Conservation (phyloP, 2,329 filamentous ascomycete species). For the Sarocladium kiliense region DNA sequence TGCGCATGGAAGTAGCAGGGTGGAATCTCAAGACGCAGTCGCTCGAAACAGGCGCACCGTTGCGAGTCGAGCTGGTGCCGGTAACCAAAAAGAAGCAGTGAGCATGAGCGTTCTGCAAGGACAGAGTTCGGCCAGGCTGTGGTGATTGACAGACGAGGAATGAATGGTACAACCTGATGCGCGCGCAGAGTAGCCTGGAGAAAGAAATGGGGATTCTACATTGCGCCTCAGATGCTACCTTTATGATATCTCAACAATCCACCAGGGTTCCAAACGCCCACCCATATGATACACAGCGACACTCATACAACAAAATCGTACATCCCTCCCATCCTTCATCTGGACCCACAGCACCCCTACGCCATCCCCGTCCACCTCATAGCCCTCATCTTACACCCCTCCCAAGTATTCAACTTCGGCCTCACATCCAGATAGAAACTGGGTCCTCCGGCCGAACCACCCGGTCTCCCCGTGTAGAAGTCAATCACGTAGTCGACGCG, state of each 20-base stretch:
- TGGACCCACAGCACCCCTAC: constrained; percentile 28
- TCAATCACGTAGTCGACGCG: constrained; percentile 95
- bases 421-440: constrained; percentile 66
- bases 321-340: too few relatives aligned
- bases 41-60: constrained; percentile 31
- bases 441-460: constrained; percentile 22
- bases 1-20: constrained; percentile 20
- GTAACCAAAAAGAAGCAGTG: constrained; percentile 21
- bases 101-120: too few relatives aligned
- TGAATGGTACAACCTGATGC: background rate
- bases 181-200: background rate
- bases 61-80: constrained; percentile 22
- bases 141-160: too few relatives aligned
- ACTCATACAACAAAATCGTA: too few relatives aligned
- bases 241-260: background rate
- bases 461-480: constrained; percentile 75
- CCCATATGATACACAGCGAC: background rate
- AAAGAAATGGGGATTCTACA: background rate
- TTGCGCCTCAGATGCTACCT: constrained; percentile 5
- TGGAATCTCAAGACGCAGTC: constrained; percentile 30
- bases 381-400: constrained; percentile 62
- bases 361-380: constrained; percentile 44
- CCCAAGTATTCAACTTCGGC: constrained; percentile 63
- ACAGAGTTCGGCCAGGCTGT: background rate
- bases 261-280: background rate